Percentiles rank a stretch among this genome's conserved stretches.
Conservation (phyloP, 2,329 filamentous ascomycete species). For the Bipolaris bicolor region DNA sequence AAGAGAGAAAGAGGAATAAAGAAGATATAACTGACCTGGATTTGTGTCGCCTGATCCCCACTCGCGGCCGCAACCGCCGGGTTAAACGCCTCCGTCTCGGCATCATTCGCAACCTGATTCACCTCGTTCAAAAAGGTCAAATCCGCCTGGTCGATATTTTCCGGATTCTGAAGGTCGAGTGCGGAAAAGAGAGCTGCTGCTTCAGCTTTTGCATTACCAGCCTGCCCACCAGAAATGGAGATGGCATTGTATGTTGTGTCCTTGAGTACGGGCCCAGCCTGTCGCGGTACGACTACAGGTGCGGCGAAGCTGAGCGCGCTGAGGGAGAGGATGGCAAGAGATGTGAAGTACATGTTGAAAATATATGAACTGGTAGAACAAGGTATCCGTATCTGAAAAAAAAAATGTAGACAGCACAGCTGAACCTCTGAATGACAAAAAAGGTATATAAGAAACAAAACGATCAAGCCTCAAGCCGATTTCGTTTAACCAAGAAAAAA, state of each 20-base stretch:
- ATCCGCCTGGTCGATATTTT: slow-evolving; percentile 56
- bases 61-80: slow-evolving; percentile 58
- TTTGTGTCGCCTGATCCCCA: slow-evolving; percentile 51
- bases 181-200: slow-evolving; percentile 63
- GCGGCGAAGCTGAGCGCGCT: slow-evolving; percentile 34
- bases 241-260: slow-evolving; percentile 50
- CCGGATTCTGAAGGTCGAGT: slow-evolving; percentile 55
- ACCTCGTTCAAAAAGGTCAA: slow-evolving; percentile 60
- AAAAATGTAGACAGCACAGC: slow-evolving; percentile 33
- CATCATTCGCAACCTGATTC: slow-evolving; percentile 60
- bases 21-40: slow-evolving; percentile 36
- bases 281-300: slow-evolving; percentile 30
- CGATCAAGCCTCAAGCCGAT: slow-evolving; percentile 41
- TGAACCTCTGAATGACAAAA: slow-evolving; percentile 22
- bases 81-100: slow-evolving; percentile 63
- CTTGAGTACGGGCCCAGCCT: slow-evolving; percentile 32
- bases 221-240: slow-evolving; percentile 59
- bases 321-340: slow-evolving; percentile 35
- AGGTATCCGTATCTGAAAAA: neutral
- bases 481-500: slow-evolving; percentile 15
- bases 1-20: neutral
- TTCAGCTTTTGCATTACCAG: slow-evolving; percentile 61
- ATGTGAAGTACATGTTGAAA: slow-evolving; percentile 39
- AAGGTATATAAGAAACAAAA: slow-evolving; percentile 11
- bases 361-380: neutral